Percentiles rank a stretch among this genome's conserved stretches.
Conservation (phyloP, 306 rosid species). For the Begonia fuchsioides region DNA sequence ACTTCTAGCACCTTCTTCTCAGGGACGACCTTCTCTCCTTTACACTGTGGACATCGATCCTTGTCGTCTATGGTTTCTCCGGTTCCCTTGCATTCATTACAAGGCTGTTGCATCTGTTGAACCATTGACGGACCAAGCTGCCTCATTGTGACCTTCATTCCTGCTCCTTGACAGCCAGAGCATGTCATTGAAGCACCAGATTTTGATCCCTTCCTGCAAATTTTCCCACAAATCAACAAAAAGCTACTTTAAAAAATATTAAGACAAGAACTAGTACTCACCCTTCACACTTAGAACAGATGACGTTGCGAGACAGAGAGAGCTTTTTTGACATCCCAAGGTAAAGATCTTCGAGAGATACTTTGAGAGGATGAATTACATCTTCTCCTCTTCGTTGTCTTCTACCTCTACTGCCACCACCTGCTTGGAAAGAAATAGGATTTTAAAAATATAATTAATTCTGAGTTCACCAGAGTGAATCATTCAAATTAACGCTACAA, state of each 20-base stretch:
- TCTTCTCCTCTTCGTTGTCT: slow-evolving; percentile 76
- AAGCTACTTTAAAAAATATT: neutral
- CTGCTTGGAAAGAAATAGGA: slow-evolving; percentile 13
- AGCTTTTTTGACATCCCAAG: slow-evolving; percentile 65
- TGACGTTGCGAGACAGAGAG: slow-evolving; percentile 51
- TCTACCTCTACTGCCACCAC: slow-evolving; percentile 59
- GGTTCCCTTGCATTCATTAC: slow-evolving; percentile 86
- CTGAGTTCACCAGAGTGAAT: too few relatives aligned
- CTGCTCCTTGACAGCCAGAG: slow-evolving; percentile 66
- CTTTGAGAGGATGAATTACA: slow-evolving; percentile 62
- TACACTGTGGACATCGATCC: slow-evolving; percentile 66
- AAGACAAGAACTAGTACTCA: slow-evolving; percentile 9
- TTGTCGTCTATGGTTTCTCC: slow-evolving; percentile 64
- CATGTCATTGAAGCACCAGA: slow-evolving; percentile 62
- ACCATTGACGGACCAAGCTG: slow-evolving; percentile 74
- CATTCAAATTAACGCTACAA: too few relatives aligned
- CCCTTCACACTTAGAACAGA: slow-evolving; percentile 80
- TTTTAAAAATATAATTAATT: too few relatives aligned
- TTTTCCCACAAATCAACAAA: neutral
- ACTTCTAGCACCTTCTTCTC: slow-evolving; percentile 78
- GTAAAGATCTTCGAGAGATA: slow-evolving; percentile 68
- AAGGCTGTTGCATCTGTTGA: slow-evolving; percentile 78
- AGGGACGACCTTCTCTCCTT: slow-evolving; percentile 70
- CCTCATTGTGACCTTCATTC: slow-evolving; percentile 74
- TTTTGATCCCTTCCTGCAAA: slow-evolving; percentile 60